Conservation (phyloP, 1,284 basidiomycete species). For the Fomitopsis palustris region DNA sequence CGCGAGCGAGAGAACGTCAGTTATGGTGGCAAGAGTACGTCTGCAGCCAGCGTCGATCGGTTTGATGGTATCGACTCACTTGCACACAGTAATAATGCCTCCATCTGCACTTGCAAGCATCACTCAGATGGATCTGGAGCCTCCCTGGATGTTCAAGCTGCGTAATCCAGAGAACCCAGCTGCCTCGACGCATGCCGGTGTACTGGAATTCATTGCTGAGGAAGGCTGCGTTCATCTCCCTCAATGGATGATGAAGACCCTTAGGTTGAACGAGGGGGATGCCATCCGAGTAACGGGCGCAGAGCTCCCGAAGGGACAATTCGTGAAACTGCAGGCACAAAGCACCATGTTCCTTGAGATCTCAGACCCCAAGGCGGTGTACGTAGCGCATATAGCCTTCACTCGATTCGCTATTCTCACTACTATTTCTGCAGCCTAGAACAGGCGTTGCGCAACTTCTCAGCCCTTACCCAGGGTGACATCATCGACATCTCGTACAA, state of each 20-base stretch:
- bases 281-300: constrained; percentile 90
- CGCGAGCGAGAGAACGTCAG: constrained; percentile 83
- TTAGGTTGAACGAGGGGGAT: constrained; percentile 92
- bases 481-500: constrained; percentile 93
- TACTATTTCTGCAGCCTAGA: constrained; percentile 67
- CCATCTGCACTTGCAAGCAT: constrained; percentile 90
- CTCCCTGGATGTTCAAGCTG: constrained; percentile 96
- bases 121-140: constrained; percentile 85
- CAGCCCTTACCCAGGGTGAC: constrained; percentile 86
- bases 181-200: constrained; percentile 92
- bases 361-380: constrained; percentile 97
- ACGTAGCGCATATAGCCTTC: constrained; percentile 32
- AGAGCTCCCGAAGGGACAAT: constrained; percentile 88
- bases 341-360: constrained; percentile 93
- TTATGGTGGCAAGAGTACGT: constrained; percentile 97
- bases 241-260: constrained; percentile 99
- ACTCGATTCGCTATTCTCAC: not conserved
- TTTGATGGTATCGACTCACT: not conserved
- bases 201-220: constrained; percentile 98
- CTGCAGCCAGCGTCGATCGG: constrained; percentile 6
- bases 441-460: constrained; percentile 92
- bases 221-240: constrained; percentile 96
- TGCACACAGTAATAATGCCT: constrained; percentile 88
- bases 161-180: constrained; percentile 86
- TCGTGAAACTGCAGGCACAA: constrained; percentile 97